phyloP scores from a whole-genome alignment of 495 filamentous ascomycete species.

The Penicillium goetzii region DNA sequence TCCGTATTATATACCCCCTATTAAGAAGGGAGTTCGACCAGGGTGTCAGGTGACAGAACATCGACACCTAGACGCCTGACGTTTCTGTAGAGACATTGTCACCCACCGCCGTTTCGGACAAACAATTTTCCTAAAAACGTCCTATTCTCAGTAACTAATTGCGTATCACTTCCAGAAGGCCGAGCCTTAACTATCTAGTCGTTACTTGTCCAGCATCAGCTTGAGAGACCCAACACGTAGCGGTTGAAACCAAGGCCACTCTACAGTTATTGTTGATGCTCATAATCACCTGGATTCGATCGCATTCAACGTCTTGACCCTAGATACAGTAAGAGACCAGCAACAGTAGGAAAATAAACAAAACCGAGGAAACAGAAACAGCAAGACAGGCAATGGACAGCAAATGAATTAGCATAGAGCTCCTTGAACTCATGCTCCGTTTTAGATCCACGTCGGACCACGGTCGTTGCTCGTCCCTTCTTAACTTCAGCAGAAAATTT shows the following conservation, averaged over 20 bases:
- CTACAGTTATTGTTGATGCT: not conserved
- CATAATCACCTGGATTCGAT: not conserved
- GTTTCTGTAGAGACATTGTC: no score
- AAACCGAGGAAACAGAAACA: conserved; percentile 1
- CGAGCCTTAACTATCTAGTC: no score
- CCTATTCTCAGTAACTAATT: no score
- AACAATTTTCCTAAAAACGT: no score
- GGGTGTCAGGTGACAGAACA: no score
- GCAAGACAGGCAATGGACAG: not conserved
- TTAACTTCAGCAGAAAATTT: not conserved
- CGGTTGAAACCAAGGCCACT: not conserved
- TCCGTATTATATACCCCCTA: no score
- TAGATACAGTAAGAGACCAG: not conserved
- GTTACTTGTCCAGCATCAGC: not conserved
- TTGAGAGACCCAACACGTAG: not conserved
- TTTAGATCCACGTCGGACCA: not conserved
- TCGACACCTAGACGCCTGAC: no score
- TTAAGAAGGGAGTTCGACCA: no score
- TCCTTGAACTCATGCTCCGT: not conserved
- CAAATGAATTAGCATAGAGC: not conserved
- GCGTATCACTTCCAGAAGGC: no score
- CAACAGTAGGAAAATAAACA: not conserved
- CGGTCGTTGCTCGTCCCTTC: not conserved
- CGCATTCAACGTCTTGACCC: not conserved
- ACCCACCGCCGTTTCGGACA: no score